Evolutionary conservation across 495 filamentous ascomycete genomes (phyloP), one percentile per base, ranked within the genome.

Genomic region (Aspergillus saccharolyticus): DNA sequence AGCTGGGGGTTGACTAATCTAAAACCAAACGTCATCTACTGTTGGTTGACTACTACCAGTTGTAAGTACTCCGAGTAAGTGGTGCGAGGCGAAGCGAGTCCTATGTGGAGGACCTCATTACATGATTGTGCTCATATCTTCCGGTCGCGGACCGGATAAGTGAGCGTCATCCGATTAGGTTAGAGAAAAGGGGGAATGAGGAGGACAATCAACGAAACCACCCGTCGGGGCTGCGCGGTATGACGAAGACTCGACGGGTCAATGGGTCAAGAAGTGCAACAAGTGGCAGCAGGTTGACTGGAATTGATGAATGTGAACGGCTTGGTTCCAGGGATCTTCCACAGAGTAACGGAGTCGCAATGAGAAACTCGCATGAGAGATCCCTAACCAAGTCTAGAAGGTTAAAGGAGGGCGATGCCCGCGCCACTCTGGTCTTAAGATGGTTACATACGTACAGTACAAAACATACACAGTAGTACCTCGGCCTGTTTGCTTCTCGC

Each of bases 241-340:
- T 49, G 46, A 49, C 46, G 18, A 22, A 14, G 44, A 21, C 21
- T 15, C 46, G 28, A 49, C 21, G 46, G 17, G 24, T 14, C 20
- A 16, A 28, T 28, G 25, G 25, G 25, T 22, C 22, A 48, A 22
- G 14, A 48, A 22, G 20, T 48, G 22, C 22, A 48, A 22, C 22
- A 48, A 22, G 20, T 48, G 22, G 45, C 20, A 21, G 45, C 22
- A 48, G 45, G 7, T 14, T 19, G 19, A 48, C 19, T 12, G 14
- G 7, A 39, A 39, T 12, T 8, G 33, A 39, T 39, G 25, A 5
- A 51, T 14, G 46, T 56, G 54, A 56, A 57, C 54, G 58, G 55
- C 1, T 20, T 46, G 21, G 55, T 63, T 62, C 68, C 62, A 69
- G 52, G 64, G 63, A 62, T 65, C 59, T 53, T 45, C 59, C 52